Conservation (phyloP, 192 early-diverging fungal genomes). For the Podila verticillata region DNA sequence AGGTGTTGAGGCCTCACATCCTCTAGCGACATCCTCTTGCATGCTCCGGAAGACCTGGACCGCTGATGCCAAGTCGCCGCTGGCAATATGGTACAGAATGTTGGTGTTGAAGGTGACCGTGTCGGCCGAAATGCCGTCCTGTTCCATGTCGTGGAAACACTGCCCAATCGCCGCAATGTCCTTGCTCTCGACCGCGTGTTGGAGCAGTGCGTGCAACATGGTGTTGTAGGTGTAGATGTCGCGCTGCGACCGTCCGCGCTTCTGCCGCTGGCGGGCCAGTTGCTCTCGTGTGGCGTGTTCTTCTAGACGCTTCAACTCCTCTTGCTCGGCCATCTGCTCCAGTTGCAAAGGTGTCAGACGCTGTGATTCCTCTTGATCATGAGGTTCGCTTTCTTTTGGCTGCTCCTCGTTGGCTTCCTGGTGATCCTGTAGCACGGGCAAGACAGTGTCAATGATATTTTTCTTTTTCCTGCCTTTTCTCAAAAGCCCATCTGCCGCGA, state of each 20-base stretch:
- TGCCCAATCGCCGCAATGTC: constrained; percentile 42
- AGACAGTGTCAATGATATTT: background rate
- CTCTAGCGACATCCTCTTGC: constrained; percentile 3
- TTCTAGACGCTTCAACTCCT: background rate
- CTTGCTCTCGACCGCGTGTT: constrained; percentile 41
- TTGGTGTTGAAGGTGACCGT: constrained; percentile 52
- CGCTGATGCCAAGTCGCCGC: constrained; percentile 27
- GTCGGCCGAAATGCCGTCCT: constrained; percentile 32
- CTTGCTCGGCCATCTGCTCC: background rate
- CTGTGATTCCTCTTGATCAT: background rate
- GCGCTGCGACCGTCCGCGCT: background rate
- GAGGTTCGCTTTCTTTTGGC: background rate
- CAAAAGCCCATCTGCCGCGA: background rate
- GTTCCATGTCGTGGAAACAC: constrained; percentile 48
- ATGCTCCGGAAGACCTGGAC: constrained; percentile 41
- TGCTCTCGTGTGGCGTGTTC: background rate
- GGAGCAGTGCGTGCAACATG: constrained; percentile 42
- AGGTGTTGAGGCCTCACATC: background rate
- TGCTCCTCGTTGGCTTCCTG: background rate
- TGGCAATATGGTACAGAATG: constrained; percentile 40
- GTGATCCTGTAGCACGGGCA: background rate
- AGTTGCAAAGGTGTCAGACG: background rate
- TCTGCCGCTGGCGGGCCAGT: background rate
- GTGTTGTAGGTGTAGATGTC: constrained; percentile 50
- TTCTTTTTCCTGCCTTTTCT: background rate